Percentiles rank a stretch among this genome's conserved stretches.
Evolutionary conservation across 2,329 filamentous ascomycete species (phyloP).

Genomic region (Biscogniauxia sp.): DNA sequence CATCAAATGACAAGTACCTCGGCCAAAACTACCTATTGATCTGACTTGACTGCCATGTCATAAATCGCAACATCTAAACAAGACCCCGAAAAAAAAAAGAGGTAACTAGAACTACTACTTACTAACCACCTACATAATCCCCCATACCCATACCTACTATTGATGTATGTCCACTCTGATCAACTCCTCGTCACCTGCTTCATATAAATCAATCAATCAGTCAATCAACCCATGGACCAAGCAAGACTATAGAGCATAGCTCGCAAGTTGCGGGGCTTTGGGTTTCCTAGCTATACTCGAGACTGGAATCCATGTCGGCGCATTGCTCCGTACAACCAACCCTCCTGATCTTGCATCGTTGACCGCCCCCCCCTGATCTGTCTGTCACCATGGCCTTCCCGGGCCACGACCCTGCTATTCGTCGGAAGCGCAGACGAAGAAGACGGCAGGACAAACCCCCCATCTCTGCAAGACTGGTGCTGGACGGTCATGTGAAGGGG

Average conservation of each 20-base stretch:
- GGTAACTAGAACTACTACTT: background rate
- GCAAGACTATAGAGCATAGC: background rate
- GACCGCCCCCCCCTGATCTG: background rate
- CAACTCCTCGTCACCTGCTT: too few relatives aligned
- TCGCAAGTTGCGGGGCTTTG: constrained; percentile 21
- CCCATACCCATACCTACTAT: too few relatives aligned
- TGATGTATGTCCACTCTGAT: too few relatives aligned
- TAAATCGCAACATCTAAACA: background rate
- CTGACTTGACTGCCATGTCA: background rate
- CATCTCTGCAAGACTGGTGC: constrained; percentile 74
- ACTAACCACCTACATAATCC: background rate
- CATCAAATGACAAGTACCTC: too few relatives aligned
- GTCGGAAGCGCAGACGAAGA: constrained; percentile 46
- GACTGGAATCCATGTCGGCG: constrained; percentile 16
- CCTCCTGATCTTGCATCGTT: constrained; percentile 4
- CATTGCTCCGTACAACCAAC: constrained; percentile 5
- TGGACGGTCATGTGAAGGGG: constrained; percentile 82
- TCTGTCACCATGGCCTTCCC: constrained; percentile 20
- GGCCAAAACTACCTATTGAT: constrained; percentile 9
- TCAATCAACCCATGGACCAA: constrained; percentile 12
- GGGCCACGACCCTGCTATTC: constrained; percentile 10
- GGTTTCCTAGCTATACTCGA: constrained; percentile 10
- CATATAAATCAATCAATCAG: too few relatives aligned
- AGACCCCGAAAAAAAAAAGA: background rate
- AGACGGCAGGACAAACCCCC: constrained; percentile 69